Evolutionary conservation across 2,329 filamentous ascomycete genomes (phyloP), one percentile per base, ranked within the genome.

Genomic region (Teratosphaeriaceae sp.): DNA sequence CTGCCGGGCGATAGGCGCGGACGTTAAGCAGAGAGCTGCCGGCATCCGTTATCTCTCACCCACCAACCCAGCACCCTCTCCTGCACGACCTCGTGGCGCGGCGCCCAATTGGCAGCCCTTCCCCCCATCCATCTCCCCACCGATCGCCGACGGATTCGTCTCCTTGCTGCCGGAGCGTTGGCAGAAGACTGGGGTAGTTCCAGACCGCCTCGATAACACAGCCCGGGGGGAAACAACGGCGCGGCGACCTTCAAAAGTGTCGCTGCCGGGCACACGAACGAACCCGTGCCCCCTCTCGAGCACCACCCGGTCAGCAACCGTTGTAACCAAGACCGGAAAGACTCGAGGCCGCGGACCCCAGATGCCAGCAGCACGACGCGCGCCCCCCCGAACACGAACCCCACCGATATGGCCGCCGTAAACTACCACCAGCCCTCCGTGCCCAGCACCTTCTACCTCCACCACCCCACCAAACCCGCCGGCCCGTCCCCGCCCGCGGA

Each of bases 401-500:
- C n/a, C n/a, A n/a, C n/a, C n/a, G n/a, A n/a, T n/a, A 58, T 58
- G 52, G 55, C 56, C 38, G 46, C 54, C 12, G 54, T 50, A 16
- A 45, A 54, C 23, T 44, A 52, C 30, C n/a, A n/a, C n/a, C 42
- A 46, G 27, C 43, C 43, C 22, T 26, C 43, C 15, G 47, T 53
- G 31, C 52, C 48, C 34, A 54, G 46, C 38, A 22, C 19, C 38
- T 51, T 49, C 45, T 57, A 51, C 39, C 48, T 54, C 47, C 48
- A 50, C 34, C 44, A 51, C 8, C 3, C 31, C 15, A 49, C 43
- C 12, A 50, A n/a, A n/a, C n/a, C n/a, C n/a, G n/a, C 51, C 7
- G 55, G 48, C 9, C 55, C 56, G 18, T 60, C 56, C 29, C 57
- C 57, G 44, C 56, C 57, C 19, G 55, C 58, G 29, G n/a, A n/a